phyloP scores from a whole-genome alignment of 164 flowering plant species.

The Dillenia suffruticosa region DNA sequence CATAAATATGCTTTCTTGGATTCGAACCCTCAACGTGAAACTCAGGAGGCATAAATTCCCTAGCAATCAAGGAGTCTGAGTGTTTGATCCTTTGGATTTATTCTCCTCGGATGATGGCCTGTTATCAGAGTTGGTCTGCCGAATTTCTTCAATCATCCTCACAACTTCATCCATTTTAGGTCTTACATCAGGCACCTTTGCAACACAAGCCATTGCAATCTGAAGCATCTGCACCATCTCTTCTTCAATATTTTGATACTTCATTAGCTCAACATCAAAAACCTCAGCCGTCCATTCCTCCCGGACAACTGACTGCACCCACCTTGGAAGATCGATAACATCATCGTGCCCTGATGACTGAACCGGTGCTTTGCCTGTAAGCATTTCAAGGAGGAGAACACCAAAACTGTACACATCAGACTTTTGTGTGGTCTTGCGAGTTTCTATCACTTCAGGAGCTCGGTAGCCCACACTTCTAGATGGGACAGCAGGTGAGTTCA shows the following conservation, averaged over 20 bases:
- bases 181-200: conserved; percentile 39
- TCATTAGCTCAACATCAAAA: conserved; percentile 58
- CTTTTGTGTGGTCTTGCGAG: conserved; percentile 38
- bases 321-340: conserved; percentile 51
- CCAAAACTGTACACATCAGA: conserved; percentile 75
- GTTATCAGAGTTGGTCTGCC: conserved; percentile 28
- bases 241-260: conserved; percentile 41
- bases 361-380: conserved; percentile 58
- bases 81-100: conserved; percentile 15
- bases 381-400: conserved; percentile 60
- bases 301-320: conserved; percentile 70
- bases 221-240: conserved; percentile 77
- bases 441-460: conserved; percentile 59
- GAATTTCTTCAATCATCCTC: conserved; percentile 48
- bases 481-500: conserved; percentile 31
- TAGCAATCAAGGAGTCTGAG: conserved; percentile 14
- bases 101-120: conserved; percentile 29
- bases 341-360: conserved; percentile 41
- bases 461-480: conserved; percentile 44
- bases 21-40: too few species aligned
- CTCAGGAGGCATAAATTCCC: neutral
- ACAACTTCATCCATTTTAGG: conserved; percentile 54
- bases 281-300: conserved; percentile 83
- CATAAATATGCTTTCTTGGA: too few species aligned
- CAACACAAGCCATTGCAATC: conserved; percentile 56